These are phyloP conservation scores for Phytopythium ostracodes DNA, from an alignment of 352 stramenopile genomes.

Conservation along the genomic window DNA sequence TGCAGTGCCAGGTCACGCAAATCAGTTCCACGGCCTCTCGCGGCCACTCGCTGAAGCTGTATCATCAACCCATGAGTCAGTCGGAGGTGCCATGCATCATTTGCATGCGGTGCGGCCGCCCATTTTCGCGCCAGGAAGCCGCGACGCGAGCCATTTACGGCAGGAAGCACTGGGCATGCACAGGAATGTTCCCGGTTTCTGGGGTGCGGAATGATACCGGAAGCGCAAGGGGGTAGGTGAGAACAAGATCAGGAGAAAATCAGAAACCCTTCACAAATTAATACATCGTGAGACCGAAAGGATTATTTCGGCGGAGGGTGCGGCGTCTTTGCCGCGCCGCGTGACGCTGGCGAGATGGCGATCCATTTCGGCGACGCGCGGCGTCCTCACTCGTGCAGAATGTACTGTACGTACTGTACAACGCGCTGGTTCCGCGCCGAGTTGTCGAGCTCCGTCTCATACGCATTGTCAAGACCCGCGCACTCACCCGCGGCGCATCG, in stretches of 20 bases:
- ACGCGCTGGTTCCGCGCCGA: too few species aligned
- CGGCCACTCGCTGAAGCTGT: neutral
- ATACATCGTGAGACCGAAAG: neutral
- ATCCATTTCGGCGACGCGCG: conserved; percentile 1
- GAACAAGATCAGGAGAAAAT: neutral
- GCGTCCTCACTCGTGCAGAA: conserved; percentile 1
- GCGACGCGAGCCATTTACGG: neutral
- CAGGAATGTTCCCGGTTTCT: neutral
- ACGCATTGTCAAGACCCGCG: neutral
- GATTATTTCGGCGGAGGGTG: neutral
- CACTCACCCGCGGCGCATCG: too few species aligned
- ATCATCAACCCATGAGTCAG: neutral
- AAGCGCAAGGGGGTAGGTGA: neutral
- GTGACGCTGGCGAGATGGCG: conserved; percentile 1
- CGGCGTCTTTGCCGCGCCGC: neutral
- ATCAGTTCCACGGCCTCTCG: neutral
- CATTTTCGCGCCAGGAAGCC: too few species aligned
- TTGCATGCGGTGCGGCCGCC: neutral
- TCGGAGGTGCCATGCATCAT: neutral
- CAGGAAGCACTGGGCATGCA: neutral
- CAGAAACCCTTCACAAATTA: neutral
- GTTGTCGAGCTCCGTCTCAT: neutral
- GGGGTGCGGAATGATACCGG: too few species aligned
- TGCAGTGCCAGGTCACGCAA: conserved; percentile 5
- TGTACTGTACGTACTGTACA: too few species aligned